phyloP scores from a whole-genome alignment of 768 basidiomycete species.

The Neoboletus brunneissimus region DNA sequence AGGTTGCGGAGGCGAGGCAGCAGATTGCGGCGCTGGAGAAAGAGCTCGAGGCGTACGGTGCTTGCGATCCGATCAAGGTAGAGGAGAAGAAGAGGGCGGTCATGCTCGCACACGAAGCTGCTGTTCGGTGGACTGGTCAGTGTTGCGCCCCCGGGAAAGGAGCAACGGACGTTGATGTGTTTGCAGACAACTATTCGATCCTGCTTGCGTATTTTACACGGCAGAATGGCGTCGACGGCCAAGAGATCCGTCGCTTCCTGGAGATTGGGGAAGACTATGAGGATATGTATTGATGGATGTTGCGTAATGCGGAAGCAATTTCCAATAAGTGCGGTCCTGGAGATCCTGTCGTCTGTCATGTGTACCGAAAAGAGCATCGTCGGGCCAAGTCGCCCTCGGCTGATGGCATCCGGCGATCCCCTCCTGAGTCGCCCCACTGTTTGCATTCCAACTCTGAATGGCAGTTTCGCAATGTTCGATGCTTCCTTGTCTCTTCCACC shows the following conservation, averaged over 20 bases:
- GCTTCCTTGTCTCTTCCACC: not conserved
- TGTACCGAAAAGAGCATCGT: conserved; percentile 23
- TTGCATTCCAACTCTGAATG: conserved; percentile 24
- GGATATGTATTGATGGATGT: conserved; percentile 50
- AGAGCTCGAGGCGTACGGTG: conserved; percentile 76
- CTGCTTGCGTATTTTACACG: conserved; percentile 64
- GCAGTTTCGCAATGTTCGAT: conserved; percentile 1
- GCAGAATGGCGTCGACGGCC: conserved; percentile 53
- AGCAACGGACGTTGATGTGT: not conserved
- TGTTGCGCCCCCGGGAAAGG: not conserved
- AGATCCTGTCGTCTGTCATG: conserved; percentile 1
- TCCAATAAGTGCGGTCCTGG: not conserved
- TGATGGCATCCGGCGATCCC: conserved; percentile 13
- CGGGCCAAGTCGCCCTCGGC: conserved; percentile 16
- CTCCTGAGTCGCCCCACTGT: not conserved
- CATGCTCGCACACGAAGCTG: conserved; percentile 78
- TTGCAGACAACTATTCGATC: conserved; percentile 66
- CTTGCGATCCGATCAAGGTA: conserved; percentile 79
- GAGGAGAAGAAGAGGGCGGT: conserved; percentile 74
- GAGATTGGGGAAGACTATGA: conserved; percentile 74
- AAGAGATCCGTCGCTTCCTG: conserved; percentile 65
- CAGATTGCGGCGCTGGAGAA: conserved; percentile 51
- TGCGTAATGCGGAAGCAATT: conserved; percentile 18
- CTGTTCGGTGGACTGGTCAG: conserved; percentile 86
- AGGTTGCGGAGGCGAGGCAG: conserved; percentile 47